Conservation (phyloP, 2,329 filamentous ascomycete species). For the Aspergillus costaricaensis region DNA sequence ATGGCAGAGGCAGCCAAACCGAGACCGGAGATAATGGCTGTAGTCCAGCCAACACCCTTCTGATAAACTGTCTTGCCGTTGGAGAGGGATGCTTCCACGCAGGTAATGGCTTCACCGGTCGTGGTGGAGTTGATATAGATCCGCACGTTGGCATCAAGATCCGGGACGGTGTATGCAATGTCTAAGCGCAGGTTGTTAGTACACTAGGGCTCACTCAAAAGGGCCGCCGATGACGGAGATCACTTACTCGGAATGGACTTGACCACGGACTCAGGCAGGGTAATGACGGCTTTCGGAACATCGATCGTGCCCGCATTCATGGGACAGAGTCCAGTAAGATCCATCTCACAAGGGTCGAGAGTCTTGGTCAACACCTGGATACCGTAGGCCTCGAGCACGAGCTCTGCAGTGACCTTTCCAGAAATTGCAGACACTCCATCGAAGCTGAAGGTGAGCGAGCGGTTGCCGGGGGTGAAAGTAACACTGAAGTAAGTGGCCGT, state of each 20-base stretch:
- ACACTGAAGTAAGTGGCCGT: slow-evolving; percentile 87
- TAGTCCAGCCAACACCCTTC: slow-evolving; percentile 83
- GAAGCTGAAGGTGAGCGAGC: slow-evolving; percentile 70
- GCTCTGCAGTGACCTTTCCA: slow-evolving; percentile 34
- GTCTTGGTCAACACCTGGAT: slow-evolving; percentile 67
- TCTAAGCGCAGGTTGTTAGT: slow-evolving; percentile 40
- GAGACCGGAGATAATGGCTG: slow-evolving; percentile 82
- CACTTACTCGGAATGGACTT: slow-evolving; percentile 65
- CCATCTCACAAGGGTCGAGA: slow-evolving; percentile 73
- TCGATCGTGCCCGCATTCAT: slow-evolving; percentile 84
- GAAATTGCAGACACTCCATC: slow-evolving; percentile 73
- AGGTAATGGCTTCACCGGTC: slow-evolving; percentile 69
- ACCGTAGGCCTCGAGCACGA: slow-evolving; percentile 83
- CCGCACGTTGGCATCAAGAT: slow-evolving; percentile 82
- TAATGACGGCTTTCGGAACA: slow-evolving; percentile 67
- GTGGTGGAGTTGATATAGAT: slow-evolving; percentile 76
- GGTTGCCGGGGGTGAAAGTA: slow-evolving; percentile 63
- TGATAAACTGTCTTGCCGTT: slow-evolving; percentile 93
- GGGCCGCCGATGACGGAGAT: not conserved
- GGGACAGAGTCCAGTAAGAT: slow-evolving; percentile 77
- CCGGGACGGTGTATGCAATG: slow-evolving; percentile 86
- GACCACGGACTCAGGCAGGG: slow-evolving; percentile 59
- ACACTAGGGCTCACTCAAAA: not conserved
- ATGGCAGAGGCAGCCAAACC: slow-evolving; percentile 83
- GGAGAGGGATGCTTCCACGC: slow-evolving; percentile 82